A percentile compares a stretch with the other conserved stretches of the same genome.
Evolutionary conservation across 2,329 filamentous ascomycete species (phyloP).

Genomic region (Fusarium sp.): DNA sequence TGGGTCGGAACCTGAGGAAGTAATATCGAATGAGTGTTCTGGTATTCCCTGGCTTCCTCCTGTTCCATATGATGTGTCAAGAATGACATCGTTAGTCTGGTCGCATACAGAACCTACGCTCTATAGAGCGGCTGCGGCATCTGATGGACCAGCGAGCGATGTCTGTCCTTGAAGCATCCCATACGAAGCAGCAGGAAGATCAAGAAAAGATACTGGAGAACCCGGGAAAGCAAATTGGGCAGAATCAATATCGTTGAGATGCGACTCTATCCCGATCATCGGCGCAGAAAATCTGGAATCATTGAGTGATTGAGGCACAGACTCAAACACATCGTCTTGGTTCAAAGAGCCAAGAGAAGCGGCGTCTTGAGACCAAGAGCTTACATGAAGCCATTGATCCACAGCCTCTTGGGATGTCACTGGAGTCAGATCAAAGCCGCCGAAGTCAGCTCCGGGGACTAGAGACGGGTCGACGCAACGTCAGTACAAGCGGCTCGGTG

Average conservation of each 20-base stretch:
- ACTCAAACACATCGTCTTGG: constrained; percentile 2
- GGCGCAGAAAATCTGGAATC: background rate
- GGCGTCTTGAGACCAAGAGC: background rate
- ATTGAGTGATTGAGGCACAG: background rate
- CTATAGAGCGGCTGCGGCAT: constrained; percentile 29
- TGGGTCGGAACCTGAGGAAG: background rate
- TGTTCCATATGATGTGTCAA: background rate
- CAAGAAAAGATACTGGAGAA: background rate
- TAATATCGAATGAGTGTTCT: background rate
- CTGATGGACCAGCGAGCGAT: constrained; percentile 12
- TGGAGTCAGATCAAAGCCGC: background rate
- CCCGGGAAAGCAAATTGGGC: background rate
- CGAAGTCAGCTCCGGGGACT: constrained; percentile 19
- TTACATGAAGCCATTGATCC: constrained; percentile 13
- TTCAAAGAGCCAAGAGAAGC: constrained; percentile 11
- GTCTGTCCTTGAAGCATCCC: background rate
- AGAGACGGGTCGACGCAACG: constrained; percentile 10
- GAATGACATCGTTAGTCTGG: constrained; percentile 1
- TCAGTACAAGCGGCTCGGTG: constrained; percentile 14
- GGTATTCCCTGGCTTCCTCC: background rate
- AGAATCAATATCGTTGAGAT: background rate
- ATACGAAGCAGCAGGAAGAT: background rate
- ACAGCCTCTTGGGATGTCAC: constrained; percentile 14
- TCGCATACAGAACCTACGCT: constrained; percentile 9
- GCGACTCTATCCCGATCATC: constrained; percentile 3